Evolutionary conservation across 2,329 filamentous ascomycete genomes (phyloP), one percentile per base, ranked within the genome.

Genomic region (Pseudopithomyces maydicus): DNA sequence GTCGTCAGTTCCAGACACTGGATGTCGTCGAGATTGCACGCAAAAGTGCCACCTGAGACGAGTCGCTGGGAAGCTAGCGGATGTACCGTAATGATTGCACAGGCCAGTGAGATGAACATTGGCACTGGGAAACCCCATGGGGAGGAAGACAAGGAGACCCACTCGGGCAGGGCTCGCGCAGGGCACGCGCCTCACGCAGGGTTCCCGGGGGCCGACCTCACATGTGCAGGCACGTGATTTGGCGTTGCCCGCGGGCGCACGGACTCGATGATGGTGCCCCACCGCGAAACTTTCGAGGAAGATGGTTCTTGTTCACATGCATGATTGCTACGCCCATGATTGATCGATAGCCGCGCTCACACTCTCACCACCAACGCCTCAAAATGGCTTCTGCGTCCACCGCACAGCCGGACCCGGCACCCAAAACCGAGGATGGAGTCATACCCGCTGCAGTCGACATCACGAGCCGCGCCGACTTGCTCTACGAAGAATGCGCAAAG

Each of bases 401-500:
- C 43, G 52, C 52, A n/a, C 42, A 52, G 42, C 59, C 64, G 19
- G 57, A 57, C 11, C 49, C 58, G 54, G 60, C 58, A 57, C 59
- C 58, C 11, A 69, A 70, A 54, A 54, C 60, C 26, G 70, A 70
- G 38, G 60, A 62, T 19, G 51, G 51, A 36, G 47, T 55, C 3
- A 54, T 48, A 26, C 52, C 52, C 33, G 51, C 52, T 17, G 51
- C 54, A 19, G 47, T 23, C 35, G 47, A 50, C 20, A 50, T 50
- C 39, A 48, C 52, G 51, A 62, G 56, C 48, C 66, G 65, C 58
- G 68, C 65, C 51, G 73, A 77, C 36, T 59, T 65, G 48, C 71
- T 77, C 26, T 77, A 77, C 69, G 69, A 76, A 52, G 73, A 70
- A 67, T 77, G 75, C 66, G 70, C 70, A 32, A 60, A 71, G 52